These are phyloP conservation scores for Saccharum officinarum DNA, from an alignment of 176 grass and related monocot genomes.

Conservation along the genomic window DNA sequence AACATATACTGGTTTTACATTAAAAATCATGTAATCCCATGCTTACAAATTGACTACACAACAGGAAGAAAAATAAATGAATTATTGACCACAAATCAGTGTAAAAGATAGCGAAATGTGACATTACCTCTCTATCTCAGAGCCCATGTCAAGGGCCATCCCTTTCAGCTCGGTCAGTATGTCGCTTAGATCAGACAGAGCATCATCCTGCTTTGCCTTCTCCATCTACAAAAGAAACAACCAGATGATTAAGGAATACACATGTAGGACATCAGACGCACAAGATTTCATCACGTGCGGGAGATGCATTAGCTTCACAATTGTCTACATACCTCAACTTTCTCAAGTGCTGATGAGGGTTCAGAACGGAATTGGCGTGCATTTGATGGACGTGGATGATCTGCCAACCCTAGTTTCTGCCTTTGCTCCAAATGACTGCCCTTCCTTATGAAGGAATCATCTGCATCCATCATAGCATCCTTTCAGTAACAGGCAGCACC, in stretches of 20 bases:
- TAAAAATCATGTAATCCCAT: not conserved
- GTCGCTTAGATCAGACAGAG: conserved; percentile 69
- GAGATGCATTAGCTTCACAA: not conserved
- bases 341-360: conserved; percentile 52
- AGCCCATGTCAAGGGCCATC: conserved; percentile 89
- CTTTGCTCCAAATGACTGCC: conserved; percentile 81
- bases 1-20: not conserved
- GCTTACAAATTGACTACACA: not conserved
- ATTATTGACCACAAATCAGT: no score
- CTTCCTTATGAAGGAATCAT: conserved; percentile 79
- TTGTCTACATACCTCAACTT: conserved; percentile 65
- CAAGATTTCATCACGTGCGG: not conserved
- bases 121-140: conserved; percentile 85
- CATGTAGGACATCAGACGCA: not conserved
- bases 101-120: no score
- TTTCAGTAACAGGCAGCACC: conserved; percentile 8
- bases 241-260: not conserved
- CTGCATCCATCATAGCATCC: conserved; percentile 33
- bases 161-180: conserved; percentile 77
- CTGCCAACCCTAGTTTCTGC: conserved; percentile 61
- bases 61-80: not conserved
- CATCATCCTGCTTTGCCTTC: conserved; percentile 90
- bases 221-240: conserved; percentile 51
- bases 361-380: conserved; percentile 49
- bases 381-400: conserved; percentile 42